Evolutionary conservation across 805 yeast genomes (phyloP), one percentile per base, ranked within the genome.

Genomic region (Metschnikowia kunwiensis): DNA sequence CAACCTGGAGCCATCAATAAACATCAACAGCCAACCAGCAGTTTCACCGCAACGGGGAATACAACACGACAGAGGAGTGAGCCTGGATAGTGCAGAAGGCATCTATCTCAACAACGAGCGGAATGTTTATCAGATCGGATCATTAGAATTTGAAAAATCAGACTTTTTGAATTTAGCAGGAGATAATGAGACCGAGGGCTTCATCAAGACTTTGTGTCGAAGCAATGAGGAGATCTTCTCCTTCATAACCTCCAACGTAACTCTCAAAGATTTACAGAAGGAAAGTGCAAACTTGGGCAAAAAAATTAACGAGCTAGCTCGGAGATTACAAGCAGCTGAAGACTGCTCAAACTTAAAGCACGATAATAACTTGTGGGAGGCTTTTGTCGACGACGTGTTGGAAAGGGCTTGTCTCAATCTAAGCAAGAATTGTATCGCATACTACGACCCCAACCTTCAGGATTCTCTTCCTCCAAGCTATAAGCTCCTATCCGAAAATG

Each of bases 131-230:
- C 66, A 68, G 40, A 68, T 68, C 17, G 74, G 74, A n/a, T 65
- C 72, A 3, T 50, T 68, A 18, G 78, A 71, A 38, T 68, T 72
- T 47, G 77, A 73, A 43, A 74, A 75, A 39, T 61, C 73, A 2
- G 81, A 77, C 34, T 70, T 78, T 45, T 43, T 55, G 27, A 57
- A 55, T 24, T 36, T 56, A 31, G 59, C 49, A 2, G 57, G 53
- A 18, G 53, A 55, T 27, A 50, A 52, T 46, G 83, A 80, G 23
- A 71, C 82, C 4, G 82, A 75, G 41, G 77, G 79, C 16, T 77
- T 80, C 53, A 64, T 78, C 32, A 72, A 72, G 49, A 66, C 73
- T 24, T 49, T 56, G 26, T 54, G 60, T 33, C 46, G 58, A 12
- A 54, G 53, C 42, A 54, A 54, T 40, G 60, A 55, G 36, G 51